Evolutionary conservation across 139 green algal species (phyloP), one percentile per base, ranked within the genome.

Genomic region (Edaphochlamys debaryana): DNA sequence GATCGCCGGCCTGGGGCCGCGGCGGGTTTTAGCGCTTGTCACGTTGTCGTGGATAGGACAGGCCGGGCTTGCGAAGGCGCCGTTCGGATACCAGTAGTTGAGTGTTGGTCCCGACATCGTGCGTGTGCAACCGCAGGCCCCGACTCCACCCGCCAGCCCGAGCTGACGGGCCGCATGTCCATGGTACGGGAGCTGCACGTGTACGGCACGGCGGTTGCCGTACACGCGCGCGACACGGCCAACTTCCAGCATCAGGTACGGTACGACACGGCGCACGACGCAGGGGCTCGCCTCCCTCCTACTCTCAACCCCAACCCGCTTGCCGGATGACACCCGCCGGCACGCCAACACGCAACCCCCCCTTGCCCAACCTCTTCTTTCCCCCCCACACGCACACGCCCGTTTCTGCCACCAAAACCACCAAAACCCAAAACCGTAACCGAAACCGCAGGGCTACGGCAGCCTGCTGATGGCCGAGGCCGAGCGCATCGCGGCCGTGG

Each of bases 171-270:
- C 27, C 88, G 89, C 72, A 87, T 91, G 79, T 97, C 94, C 67
- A 95, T 99, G 29, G 95, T 99, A 54, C 93, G 97, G 11, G 97
- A 99, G 91, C 93, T 99, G 84, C 97, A 99, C 74, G 97, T 99
- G 74, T 99, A 99, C 82, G 97, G 97, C 70, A 96, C 92, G 0
- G 97, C 96, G 38, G 96, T 99, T 34, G 94, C 95, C 20, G 96
- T 99, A 69, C 91, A 96, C 76, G 87, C 93, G 2, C 91, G 97
- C 29, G 97, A 99, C 85, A 87, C 54, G 48, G 66, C 40, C 68
- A 82, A 54, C 74, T 94, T 96, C 76, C 96, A 99, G 89, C 96
- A 99, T 86, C 96, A 98, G 89, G 95, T 93, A 54, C 45, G 45
- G 45, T 54, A 13, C 45, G n/a, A n/a, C n/a, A n/a, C n/a, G n/a